Evolutionary conservation across 768 basidiomycete species (phyloP).

Genomic region (Termitomyces bulborhizus): DNA sequence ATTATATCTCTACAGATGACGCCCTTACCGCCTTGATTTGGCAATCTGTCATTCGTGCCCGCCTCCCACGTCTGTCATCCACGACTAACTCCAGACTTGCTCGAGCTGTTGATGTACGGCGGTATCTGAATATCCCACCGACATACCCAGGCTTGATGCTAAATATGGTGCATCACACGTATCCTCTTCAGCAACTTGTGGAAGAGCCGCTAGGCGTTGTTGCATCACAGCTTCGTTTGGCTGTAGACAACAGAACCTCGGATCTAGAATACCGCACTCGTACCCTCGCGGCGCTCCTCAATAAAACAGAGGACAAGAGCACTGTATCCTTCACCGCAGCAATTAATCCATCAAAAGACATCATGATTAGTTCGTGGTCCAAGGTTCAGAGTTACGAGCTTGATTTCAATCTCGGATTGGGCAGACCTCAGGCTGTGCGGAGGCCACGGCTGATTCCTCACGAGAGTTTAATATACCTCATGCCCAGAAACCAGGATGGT

Average conservation of each 20-base stretch:
- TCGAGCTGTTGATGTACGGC: constrained; percentile 20
- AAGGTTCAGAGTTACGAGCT: constrained; percentile 16
- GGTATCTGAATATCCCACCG: constrained; percentile 16
- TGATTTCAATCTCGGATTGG: constrained; percentile 19
- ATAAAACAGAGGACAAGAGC: constrained; percentile 12
- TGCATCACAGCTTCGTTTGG: constrained; percentile 18
- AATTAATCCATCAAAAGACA: constrained; percentile 13
- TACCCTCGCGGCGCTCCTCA: constrained; percentile 16
- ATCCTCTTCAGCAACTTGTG: constrained; percentile 10
- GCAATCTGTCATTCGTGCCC: constrained; percentile 19
- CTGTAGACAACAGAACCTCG: constrained; percentile 15
- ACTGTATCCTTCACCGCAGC: constrained; percentile 12
- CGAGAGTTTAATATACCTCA: constrained; percentile 21
- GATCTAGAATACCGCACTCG: constrained; percentile 14
- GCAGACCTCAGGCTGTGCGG: constrained; percentile 19
- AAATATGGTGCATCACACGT: constrained; percentile 19
- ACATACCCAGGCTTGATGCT: constrained; percentile 20
- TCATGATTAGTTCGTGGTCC: constrained; percentile 24
- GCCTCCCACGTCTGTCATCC: constrained; percentile 16
- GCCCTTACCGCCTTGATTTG: constrained; percentile 21
- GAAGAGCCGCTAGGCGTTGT: constrained; percentile 15
- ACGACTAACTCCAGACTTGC: constrained; percentile 12
- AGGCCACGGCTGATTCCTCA: constrained; percentile 19
- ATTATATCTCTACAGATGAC: constrained; percentile 23
- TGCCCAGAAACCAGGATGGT: constrained; percentile 17